Percentiles rank a stretch among this genome's conserved stretches.
Evolutionary conservation across 163 green algal species (phyloP).

Genomic region (Scenedesmus sp.): DNA sequence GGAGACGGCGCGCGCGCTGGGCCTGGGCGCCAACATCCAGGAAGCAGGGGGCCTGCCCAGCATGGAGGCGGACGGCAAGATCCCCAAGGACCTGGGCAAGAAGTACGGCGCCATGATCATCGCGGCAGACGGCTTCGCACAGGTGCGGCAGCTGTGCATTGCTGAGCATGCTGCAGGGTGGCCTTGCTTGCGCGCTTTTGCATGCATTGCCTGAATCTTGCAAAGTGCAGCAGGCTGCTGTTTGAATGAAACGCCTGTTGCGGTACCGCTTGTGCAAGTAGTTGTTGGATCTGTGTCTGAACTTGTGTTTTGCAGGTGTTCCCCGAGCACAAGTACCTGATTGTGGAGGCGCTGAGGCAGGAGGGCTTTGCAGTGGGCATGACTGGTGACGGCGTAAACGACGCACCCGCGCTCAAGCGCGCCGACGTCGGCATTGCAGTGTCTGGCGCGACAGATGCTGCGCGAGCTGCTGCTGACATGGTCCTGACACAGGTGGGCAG

Average conservation of each 20-base stretch:
- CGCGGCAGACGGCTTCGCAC: conserved; percentile 90
- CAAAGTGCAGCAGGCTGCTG: conserved; percentile 89
- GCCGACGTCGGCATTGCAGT: conserved; percentile 92
- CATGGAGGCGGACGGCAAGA: conserved; percentile 76
- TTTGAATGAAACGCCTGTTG: conserved; percentile 77
- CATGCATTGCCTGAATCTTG: conserved; percentile 91
- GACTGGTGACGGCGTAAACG: conserved; percentile 93
- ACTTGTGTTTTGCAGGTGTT: conserved; percentile 33
- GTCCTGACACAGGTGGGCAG: conserved; percentile 77
- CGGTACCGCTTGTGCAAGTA: not conserved
- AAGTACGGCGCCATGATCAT: conserved; percentile 84
- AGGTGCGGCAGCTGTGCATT: conserved; percentile 57
- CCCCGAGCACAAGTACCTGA: conserved; percentile 77
- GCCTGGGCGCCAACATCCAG: conserved; percentile 88
- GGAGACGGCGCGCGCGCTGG: conserved; percentile 81
- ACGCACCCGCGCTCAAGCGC: conserved; percentile 89
- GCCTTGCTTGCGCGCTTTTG: conserved; percentile 89
- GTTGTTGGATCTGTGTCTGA: not conserved
- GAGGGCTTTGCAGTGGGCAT: conserved; percentile 85
- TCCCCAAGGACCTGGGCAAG: conserved; percentile 78
- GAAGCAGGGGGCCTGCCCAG: conserved; percentile 78
- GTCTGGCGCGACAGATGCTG: conserved; percentile 85
- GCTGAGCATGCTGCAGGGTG: not conserved
- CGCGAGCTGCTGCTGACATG: conserved; percentile 90
- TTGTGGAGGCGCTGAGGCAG: conserved; percentile 90